Evolutionary conservation across 192 early-diverging fungal species (phyloP), one percentile per base, ranked within the genome.

Genomic region (Entomortierella parvispora): DNA sequence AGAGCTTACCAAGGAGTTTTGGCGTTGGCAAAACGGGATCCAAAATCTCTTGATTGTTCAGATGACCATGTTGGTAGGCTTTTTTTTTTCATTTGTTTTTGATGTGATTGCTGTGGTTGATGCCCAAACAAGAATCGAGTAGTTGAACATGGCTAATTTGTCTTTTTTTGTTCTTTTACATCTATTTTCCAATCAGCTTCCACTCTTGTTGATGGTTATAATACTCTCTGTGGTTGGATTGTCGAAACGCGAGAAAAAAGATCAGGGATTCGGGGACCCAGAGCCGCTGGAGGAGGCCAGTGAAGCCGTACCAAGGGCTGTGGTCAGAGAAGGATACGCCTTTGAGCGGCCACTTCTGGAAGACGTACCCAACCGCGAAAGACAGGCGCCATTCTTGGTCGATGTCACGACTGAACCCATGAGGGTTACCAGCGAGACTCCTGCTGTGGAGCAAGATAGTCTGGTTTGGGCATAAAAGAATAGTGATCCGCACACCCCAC

Each of bases 1-100:
- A 20, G 65, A 68, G 6, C 65, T 68, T 25, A n/a, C 55, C 56
- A 68, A 58, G 33, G 47, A 58, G 31, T 68, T 68, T 58, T 54
- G n/a, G 23, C 54, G 56, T 50, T 68, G 55, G 65, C 65, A 68
- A 50, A 68, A 49, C 28, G 0, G 54, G 46, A 68, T 68, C 26
- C 55, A 50, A 26, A 0, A 50, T 42, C 56, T 68, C 34, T 68
- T 68, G 46, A 12, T 58, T 50, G 31, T 15, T 58, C 65, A 58
- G 17, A 14, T 58, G 20, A 22, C 34, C 14, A 49, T 68, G 34
- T 22, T 68, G 47, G 65, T 68, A 68, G 42, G 56, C 29, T 50
- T 23, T 42, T n/a, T 22, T n/a, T n/a, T n/a, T n/a, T n/a, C n/a
- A n/a, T n/a, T n/a, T n/a, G n/a, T n/a, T n/a, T n/a, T n/a, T n/a